Evolutionary conservation across 2,329 filamentous ascomycete genomes (phyloP), one percentile per base, ranked within the genome.

Genomic region (Verticillium nubilum): DNA sequence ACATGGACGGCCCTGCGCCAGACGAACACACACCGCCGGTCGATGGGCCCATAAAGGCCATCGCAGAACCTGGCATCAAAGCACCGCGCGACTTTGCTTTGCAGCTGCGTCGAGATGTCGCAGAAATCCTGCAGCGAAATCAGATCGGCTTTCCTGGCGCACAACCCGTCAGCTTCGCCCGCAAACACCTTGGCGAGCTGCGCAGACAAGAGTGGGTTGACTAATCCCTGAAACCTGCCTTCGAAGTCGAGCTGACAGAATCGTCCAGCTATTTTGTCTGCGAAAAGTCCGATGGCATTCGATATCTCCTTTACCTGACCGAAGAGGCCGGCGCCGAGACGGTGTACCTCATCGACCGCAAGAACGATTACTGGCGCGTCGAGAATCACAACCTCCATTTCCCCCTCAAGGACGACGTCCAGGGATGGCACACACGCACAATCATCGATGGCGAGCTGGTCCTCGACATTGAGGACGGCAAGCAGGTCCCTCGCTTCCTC

Each of bases 201-300:
- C 86, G 88, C 62, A 81, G 82, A 60, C 82, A 90, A 70, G 95
- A 98, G 86, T 89, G 74, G 65, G 82, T 72, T 2, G 37, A 31
- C 27, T 29, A 2, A 23, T 19, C 42, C 19, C 42, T 37, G 25
- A 56, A 31, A 23, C n/a, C 7, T 23, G 10, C 19, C 19, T 13
- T 31, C 29, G 29, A 13, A 31, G 42, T 15, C 4, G 15, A 42
- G 47, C 61, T 63, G 59, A 66, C 56, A 52, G n/a, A 37, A 15
- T 17, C 25, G 50, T 50, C 57, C 62, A 89, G 86, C 75, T 99
- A 98, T 78, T 99, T 93, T 72, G 90, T 99, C 64, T 97, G 94
- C 80, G 95, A 99, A 76, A 99, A 99, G 78, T 97, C 94, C 1
- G 95, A 99, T 71, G 95, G 95, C 58, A 91, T 98, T 64, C 87